phyloP scores from a whole-genome alignment of 805 yeast species.

The Ogataea dorogensis region DNA sequence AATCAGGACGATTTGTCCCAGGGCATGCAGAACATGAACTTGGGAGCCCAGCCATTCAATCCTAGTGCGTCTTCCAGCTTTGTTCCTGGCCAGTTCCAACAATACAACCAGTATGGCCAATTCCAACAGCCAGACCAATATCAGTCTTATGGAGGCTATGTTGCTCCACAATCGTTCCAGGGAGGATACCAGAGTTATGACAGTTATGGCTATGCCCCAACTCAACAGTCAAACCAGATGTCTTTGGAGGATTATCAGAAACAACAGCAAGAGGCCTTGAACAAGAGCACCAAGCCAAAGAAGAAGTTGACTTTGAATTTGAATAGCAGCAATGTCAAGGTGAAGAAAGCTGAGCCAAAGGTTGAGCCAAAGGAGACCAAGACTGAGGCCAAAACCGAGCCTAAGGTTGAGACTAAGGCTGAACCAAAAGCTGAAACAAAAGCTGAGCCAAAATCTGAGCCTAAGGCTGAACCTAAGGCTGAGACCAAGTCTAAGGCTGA shows the following conservation, averaged over 20 bases:
- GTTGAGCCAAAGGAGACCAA: slow-evolving; percentile 19
- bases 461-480: slow-evolving; percentile 16
- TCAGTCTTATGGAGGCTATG: slow-evolving; percentile 30
- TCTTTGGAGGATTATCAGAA: slow-evolving; percentile 80
- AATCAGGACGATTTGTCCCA: slow-evolving; percentile 44
- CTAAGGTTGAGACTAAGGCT: slow-evolving; percentile 21
- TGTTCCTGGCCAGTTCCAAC: slow-evolving; percentile 42
- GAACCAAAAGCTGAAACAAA: slow-evolving; percentile 15
- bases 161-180: slow-evolving; percentile 21
- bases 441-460: slow-evolving; percentile 15
- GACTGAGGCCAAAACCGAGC: slow-evolving; percentile 21
- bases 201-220: slow-evolving; percentile 23
- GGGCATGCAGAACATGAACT: slow-evolving; percentile 42
- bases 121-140: slow-evolving; percentile 14
- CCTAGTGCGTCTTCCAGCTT: slow-evolving; percentile 50
- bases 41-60: slow-evolving; percentile 42
- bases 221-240: slow-evolving; percentile 46
- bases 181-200: slow-evolving; percentile 28
- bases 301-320: slow-evolving; percentile 65
- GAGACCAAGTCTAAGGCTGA: slow-evolving; percentile 13
- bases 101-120: slow-evolving; percentile 23
- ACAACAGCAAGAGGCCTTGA: slow-evolving; percentile 49
- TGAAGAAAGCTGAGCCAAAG: slow-evolving; percentile 24
- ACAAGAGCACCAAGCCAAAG: slow-evolving; percentile 53
- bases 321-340: slow-evolving; percentile 52